Evolutionary conservation across 2,329 filamentous ascomycete species (phyloP).

Genomic region (Myriosclerotinia duriaeana): DNA sequence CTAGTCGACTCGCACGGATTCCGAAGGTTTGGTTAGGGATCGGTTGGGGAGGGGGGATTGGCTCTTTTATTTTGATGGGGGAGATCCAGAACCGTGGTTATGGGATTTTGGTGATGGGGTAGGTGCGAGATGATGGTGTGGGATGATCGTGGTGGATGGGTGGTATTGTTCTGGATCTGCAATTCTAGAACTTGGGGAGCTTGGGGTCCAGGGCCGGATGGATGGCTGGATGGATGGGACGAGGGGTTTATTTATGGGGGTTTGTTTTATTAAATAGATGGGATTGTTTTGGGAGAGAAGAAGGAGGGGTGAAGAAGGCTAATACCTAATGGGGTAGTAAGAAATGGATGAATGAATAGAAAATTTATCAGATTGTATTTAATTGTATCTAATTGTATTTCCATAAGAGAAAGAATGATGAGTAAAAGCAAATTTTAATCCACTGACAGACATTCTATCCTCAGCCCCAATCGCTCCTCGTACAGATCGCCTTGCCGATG

Average conservation of each 20-base stretch:
- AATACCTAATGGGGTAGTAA: no score
- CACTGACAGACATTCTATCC: neutral
- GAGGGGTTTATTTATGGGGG: neutral
- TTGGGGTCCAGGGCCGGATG: no score
- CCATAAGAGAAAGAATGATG: no score
- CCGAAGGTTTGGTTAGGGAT: neutral
- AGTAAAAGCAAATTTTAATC: no score
- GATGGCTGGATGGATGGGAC: neutral
- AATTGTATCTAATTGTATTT: no score
- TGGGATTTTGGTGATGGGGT: neutral
- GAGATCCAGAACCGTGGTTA: slow-evolving; percentile 10
- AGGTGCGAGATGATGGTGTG: neutral
- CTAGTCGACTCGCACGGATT: neutral
- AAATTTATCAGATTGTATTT: no score
- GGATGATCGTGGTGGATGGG: neutral
- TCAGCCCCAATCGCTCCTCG: neutral
- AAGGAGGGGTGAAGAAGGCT: neutral
- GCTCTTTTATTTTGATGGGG: neutral
- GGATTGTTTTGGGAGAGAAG: no score
- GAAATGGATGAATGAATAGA: no score
- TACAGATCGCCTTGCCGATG: neutral
- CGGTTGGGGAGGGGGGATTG: neutral
- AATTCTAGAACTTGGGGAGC: neutral
- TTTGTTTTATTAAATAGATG: neutral
- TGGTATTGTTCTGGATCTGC: neutral